Conservation (phyloP, 805 yeast species). For the Wickerhamiella shivajii region DNA sequence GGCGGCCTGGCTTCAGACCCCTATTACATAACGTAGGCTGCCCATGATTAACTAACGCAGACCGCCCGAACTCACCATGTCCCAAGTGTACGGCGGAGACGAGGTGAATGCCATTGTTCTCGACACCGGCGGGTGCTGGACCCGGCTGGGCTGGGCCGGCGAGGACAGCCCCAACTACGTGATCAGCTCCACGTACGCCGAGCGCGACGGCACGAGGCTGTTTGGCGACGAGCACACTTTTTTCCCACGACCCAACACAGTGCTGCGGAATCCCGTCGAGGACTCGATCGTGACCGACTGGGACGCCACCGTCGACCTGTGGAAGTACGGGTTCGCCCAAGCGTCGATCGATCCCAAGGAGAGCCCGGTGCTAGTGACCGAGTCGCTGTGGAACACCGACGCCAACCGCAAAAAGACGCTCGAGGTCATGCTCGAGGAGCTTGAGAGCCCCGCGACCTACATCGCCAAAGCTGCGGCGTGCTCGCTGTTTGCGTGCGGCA, state of each 20-base stretch:
- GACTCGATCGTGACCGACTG: conserved; percentile 38
- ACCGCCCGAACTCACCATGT: background rate
- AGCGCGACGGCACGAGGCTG: conserved; percentile 9
- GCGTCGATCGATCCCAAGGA: conserved; percentile 42
- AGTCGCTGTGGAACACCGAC: conserved; percentile 71
- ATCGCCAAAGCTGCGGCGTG: conserved; percentile 75
- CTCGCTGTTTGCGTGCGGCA: conserved; percentile 74
- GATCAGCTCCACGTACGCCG: conserved; percentile 14
- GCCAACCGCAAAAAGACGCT: conserved; percentile 53
- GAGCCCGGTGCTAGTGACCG: conserved; percentile 70
- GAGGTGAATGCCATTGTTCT: conserved; percentile 84
- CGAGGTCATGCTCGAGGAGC: conserved; percentile 54
- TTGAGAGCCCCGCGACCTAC: conserved; percentile 67
- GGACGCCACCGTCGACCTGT: conserved; percentile 73
- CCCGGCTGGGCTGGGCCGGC: conserved; percentile 85
- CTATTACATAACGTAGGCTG: too few relatives aligned
- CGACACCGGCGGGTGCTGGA: conserved; percentile 76
- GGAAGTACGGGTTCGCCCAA: conserved; percentile 42
- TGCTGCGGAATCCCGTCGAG: conserved; percentile 7
- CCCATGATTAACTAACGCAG: too few relatives aligned
- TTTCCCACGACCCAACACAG: conserved; percentile 10
- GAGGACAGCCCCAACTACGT: conserved; percentile 72
- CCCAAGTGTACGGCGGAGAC: conserved; percentile 31
- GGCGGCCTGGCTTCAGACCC: too few relatives aligned
- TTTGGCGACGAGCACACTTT: conserved; percentile 17